These are phyloP conservation scores for Metschnikowia hibisci DNA, from an alignment of 805 yeast species.

Conservation along the genomic window DNA sequence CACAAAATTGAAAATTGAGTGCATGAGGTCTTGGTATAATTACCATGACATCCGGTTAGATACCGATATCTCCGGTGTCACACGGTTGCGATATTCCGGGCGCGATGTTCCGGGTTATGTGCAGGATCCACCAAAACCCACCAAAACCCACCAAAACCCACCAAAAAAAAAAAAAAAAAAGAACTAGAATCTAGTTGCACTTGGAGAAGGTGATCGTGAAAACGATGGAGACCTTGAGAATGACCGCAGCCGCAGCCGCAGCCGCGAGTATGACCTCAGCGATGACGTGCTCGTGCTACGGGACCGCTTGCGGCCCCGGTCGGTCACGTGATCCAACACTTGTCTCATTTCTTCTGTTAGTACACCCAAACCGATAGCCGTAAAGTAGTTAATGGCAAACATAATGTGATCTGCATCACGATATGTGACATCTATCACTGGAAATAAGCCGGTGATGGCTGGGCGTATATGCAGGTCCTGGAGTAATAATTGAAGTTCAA, in stretches of 20 bases:
- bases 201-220: slow-evolving; percentile 8
- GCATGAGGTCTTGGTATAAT: no score
- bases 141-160: no score
- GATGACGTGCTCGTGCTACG: slow-evolving; percentile 8
- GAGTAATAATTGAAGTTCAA: slow-evolving; percentile 45
- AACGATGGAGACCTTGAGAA: slow-evolving; percentile 8
- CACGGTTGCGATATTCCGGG: no score
- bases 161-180: no score
- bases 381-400: slow-evolving; percentile 84
- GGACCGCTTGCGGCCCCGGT: slow-evolving; percentile 19
- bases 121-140: no score
- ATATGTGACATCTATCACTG: slow-evolving; percentile 33
- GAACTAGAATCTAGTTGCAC: slow-evolving; percentile 1
- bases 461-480: slow-evolving; percentile 50
- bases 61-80: slow-evolving; percentile 10
- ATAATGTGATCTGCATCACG: slow-evolving; percentile 50
- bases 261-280: slow-evolving; percentile 9
- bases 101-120: background rate
- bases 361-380: slow-evolving; percentile 85
- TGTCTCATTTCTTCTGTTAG: slow-evolving; percentile 81
- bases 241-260: slow-evolving; percentile 11
- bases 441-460: slow-evolving; percentile 59
- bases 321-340: slow-evolving; percentile 35
- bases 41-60: background rate
- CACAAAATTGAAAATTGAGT: no score